Evolutionary conservation across 2,329 filamentous ascomycete genomes (phyloP).

Genomic region (Byssothecium circinans): DNA sequence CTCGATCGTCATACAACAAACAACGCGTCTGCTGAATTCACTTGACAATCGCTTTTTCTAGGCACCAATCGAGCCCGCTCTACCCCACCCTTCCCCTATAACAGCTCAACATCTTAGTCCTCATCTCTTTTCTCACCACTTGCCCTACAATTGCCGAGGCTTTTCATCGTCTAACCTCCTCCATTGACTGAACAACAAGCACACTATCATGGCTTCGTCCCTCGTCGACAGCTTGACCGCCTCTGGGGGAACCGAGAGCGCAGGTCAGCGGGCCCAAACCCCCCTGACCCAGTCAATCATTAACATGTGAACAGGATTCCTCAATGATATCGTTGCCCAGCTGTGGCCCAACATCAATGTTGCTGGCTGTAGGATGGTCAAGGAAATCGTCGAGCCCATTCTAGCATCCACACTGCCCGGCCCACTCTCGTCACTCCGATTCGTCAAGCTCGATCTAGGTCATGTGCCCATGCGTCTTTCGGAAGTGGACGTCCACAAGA

Average conservation of each 20-base stretch:
- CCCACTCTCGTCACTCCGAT: constrained; percentile 48
- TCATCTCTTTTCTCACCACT: neutral
- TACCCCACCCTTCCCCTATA: neutral
- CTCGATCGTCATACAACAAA: too few species aligned
- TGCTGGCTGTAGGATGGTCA: constrained; percentile 49
- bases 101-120: neutral
- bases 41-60: too few species aligned
- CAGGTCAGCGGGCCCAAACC: constrained; percentile 37
- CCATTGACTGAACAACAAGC: too few species aligned
- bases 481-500: constrained; percentile 51
- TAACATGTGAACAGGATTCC: constrained; percentile 41
- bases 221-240: constrained; percentile 47
- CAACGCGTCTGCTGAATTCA: too few species aligned
- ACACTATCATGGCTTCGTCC: constrained; percentile 32
- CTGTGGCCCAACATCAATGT: constrained; percentile 55
- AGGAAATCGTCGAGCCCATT: constrained; percentile 54
- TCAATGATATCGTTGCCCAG: constrained; percentile 53
- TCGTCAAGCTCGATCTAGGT: constrained; percentile 53
- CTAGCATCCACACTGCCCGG: constrained; percentile 51
- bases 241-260: constrained; percentile 47
- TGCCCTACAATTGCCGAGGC: too few species aligned
- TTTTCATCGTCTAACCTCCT: too few species aligned
- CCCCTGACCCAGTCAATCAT: too few species aligned
- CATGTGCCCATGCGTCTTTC: constrained; percentile 46
- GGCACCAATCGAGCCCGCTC: too few species aligned